Evolutionary conservation across 345 rosid species (phyloP), one percentile per base, ranked within the genome.

Genomic region (Hirschfeldia incana): DNA sequence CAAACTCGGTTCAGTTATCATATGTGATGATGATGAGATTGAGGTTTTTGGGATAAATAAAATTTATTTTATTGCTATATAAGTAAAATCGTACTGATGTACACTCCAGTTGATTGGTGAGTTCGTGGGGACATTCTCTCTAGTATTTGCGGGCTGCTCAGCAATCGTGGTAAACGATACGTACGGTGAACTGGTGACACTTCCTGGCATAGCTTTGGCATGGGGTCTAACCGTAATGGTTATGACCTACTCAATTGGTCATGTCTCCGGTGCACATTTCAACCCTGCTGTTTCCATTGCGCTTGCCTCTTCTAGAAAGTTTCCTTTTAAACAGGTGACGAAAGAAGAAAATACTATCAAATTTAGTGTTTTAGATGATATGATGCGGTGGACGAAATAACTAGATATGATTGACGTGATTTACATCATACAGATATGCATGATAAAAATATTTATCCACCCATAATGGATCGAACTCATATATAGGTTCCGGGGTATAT

Each of bases 281-380:
- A 88, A 88, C 46, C 90, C 87, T n/a, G 87, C 88, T 12, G 82
- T 89, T 28, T 84, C 87, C 13, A 65, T 87, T 49, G 88, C 87
- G 26, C 78, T 87, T 28, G 87, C 86, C 0, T 58, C 77, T n/a
- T 73, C 66, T 2, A 65, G 68, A 28, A 80, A 78, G 39, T 85
- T 87, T 46, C 86, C 89, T 1, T 76, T 81, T 78, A 36, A 12
- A 68, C 82, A 82, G 73, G 62, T 58, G 12, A 58, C 30, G 12
- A 58, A 58, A 21, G 12, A 58, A 58, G 1, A 10, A 42, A 42
- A 12, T 46, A 46, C 53, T 46, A 46, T 46, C 53, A 46, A 46
- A 46, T 46, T 46, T 46, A 46, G 21, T 8, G 61, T 57, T 57
- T 17, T 57, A 57, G 17, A 55, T 16, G 60, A n/a, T 15, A 51